Conservation (phyloP, 495 filamentous ascomycete genomes). For the Hypoxylon lienhwacheense region DNA sequence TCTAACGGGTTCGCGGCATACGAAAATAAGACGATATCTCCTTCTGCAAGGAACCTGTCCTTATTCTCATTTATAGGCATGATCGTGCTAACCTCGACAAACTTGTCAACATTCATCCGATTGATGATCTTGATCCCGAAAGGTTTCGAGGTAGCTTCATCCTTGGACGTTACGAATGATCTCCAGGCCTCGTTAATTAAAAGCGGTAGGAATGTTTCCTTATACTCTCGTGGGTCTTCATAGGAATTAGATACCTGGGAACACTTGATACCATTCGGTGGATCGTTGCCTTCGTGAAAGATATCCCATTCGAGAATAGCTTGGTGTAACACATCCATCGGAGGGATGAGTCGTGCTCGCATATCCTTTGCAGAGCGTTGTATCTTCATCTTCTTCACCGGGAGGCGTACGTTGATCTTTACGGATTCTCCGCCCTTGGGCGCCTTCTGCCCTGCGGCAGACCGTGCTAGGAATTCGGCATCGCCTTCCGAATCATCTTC, state of each 20-base stretch:
- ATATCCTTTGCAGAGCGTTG: conserved; percentile 84
- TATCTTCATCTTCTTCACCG: conserved; percentile 77
- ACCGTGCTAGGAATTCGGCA: conserved; percentile 47
- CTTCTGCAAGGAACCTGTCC: conserved; percentile 73
- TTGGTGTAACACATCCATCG: conserved; percentile 81
- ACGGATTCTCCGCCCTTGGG: conserved; percentile 42
- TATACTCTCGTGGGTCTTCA: conserved; percentile 72
- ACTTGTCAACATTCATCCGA: conserved; percentile 86
- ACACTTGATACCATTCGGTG: conserved; percentile 74
- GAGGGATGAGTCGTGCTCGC: conserved; percentile 87
- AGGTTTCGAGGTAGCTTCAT: conserved; percentile 75
- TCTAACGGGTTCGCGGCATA: conserved; percentile 65
- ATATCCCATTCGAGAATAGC: conserved; percentile 91
- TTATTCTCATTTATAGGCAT: conserved; percentile 70
- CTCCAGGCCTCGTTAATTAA: conserved; percentile 95
- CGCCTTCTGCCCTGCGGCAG: conserved; percentile 49
- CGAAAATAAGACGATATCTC: conserved; percentile 85
- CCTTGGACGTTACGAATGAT: conserved; percentile 83
- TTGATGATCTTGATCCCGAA: conserved; percentile 84
- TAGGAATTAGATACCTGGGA: conserved; percentile 75
- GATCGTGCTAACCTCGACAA: conserved; percentile 84
- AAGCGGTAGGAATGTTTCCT: conserved; percentile 85
- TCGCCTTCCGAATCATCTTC: conserved; percentile 65
- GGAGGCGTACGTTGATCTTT: conserved; percentile 62
- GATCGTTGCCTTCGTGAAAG: conserved; percentile 81